Conservation (phyloP, 495 filamentous ascomycete genomes). For the Penicillium daleae region DNA sequence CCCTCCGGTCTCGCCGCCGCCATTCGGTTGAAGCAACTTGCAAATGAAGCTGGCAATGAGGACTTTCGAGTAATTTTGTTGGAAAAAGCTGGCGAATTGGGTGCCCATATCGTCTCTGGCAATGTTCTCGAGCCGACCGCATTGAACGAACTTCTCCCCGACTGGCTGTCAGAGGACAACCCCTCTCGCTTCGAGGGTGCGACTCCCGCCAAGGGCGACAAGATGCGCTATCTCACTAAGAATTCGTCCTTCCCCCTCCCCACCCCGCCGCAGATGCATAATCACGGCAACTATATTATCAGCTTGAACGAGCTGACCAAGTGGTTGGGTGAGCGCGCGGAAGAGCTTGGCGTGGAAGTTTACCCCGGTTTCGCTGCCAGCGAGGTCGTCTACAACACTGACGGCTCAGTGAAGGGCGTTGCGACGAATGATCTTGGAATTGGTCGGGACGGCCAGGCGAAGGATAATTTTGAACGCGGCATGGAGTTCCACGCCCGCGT, state of each 20-base stretch:
- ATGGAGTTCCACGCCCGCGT: conserved; percentile 98
- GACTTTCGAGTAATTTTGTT: conserved; percentile 91
- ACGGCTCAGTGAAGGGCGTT: conserved; percentile 90
- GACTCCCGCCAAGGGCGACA: conserved; percentile 80
- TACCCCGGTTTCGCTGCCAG: conserved; percentile 95
- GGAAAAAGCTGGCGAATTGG: conserved; percentile 94
- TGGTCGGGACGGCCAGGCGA: conserved; percentile 77
- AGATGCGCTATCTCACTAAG: conserved; percentile 95
- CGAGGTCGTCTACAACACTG: conserved; percentile 83
- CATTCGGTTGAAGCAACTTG: conserved; percentile 93
- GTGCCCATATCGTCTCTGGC: conserved; percentile 93
- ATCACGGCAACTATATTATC: conserved; percentile 96
- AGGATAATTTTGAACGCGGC: conserved; percentile 89
- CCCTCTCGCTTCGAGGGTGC: conserved; percentile 79
- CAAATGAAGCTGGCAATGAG: conserved; percentile 93
- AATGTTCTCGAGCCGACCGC: conserved; percentile 93
- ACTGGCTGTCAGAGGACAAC: conserved; percentile 90
- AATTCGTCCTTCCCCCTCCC: conserved; percentile 77
- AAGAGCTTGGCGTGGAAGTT: conserved; percentile 97
- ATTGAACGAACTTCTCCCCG: conserved; percentile 86
- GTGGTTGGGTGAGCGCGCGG: conserved; percentile 93
- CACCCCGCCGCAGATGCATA: conserved; percentile 95
- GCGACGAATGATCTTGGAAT: conserved; percentile 95
- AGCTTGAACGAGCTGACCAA: conserved; percentile 92
- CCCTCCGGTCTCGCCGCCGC: conserved; percentile 91